Evolutionary conservation across 140 eudicot species (phyloP).

Genomic region (Bidens hawaiensis): DNA sequence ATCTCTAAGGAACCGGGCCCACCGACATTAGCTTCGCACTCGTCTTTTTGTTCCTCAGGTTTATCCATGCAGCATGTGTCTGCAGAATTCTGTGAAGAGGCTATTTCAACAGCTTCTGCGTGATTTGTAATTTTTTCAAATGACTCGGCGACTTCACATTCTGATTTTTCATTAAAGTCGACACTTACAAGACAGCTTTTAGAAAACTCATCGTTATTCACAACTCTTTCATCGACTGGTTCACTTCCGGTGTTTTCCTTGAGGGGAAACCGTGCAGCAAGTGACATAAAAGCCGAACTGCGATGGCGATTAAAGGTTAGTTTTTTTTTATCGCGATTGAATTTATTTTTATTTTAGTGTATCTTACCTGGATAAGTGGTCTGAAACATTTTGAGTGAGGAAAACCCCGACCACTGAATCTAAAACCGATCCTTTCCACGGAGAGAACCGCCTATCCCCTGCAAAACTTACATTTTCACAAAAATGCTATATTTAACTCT

Average conservation of each 20-base stretch:
- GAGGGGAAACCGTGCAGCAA: conserved; percentile 75
- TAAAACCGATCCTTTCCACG: conserved; percentile 95
- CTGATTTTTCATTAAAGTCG: conserved; percentile 34
- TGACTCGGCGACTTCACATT: conserved; percentile 22
- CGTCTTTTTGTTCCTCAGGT: conserved; percentile 28
- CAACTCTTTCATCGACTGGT: conserved; percentile 34
- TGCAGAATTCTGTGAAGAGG: conserved; percentile 55
- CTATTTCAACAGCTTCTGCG: conserved; percentile 46
- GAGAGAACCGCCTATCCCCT: conserved; percentile 64
- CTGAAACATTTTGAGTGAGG: conserved; percentile 93
- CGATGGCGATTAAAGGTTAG: conserved; percentile 24
- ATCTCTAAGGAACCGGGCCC: conserved; percentile 54
- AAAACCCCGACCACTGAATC: conserved; percentile 94
- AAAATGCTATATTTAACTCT: background rate
- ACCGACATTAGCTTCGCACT: conserved; percentile 12
- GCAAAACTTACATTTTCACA: conserved; percentile 17
- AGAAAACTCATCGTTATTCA: conserved; percentile 35
- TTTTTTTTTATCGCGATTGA: background rate
- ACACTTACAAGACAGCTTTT: conserved; percentile 23
- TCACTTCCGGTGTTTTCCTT: conserved; percentile 31
- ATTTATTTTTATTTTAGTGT: background rate
- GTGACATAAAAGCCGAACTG: conserved; percentile 86
- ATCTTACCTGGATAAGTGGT: conserved; percentile 85
- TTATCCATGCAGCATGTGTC: conserved; percentile 31
- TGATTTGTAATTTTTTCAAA: conserved; percentile 28